These are phyloP conservation scores for Ceratocystis ficicola DNA, from an alignment of 2,329 filamentous ascomycete genomes.

Conservation along the genomic window DNA sequence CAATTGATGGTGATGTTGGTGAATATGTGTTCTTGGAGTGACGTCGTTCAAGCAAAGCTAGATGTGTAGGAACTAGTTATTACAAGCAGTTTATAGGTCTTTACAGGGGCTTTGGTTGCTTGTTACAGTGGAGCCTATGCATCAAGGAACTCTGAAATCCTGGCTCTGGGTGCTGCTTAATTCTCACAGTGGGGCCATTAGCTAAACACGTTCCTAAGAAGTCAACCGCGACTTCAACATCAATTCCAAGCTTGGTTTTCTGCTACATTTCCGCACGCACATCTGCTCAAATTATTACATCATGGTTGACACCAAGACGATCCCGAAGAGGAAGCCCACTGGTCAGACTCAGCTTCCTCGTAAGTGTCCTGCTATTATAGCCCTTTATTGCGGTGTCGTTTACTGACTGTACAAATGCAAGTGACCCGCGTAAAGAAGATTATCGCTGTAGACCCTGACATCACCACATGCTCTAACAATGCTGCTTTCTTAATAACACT, in stretches of 20 bases:
- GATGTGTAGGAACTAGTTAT: too few relatives aligned
- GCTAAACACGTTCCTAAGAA: not conserved
- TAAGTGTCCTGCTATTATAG: conserved; percentile 35
- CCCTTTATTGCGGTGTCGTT: not conserved
- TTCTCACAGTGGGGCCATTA: not conserved
- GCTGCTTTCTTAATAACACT: conserved; percentile 88
- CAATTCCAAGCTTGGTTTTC: not conserved
- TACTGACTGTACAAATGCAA: conserved; percentile 31
- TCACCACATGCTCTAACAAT: conserved; percentile 78
- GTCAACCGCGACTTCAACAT: not conserved
- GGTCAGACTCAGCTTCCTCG: conserved; percentile 75
- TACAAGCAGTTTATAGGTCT: not conserved
- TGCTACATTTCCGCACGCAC: not conserved
- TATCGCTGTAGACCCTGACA: conserved; percentile 75
- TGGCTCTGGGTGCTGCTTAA: not conserved
- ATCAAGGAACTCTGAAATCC: not conserved
- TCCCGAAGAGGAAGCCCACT: conserved; percentile 54
- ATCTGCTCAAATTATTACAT: not conserved
- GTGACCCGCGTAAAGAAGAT: conserved; percentile 96
- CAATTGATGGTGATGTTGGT: not conserved
- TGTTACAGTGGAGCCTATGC: not conserved
- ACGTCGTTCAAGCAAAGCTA: not conserved
- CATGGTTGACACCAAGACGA: conserved; percentile 17
- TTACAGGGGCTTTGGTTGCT: not conserved
- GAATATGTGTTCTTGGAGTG: conserved; percentile 7